These are phyloP conservation scores for Suillus hirtellus DNA, from an alignment of 768 basidiomycete genomes.

Conservation along the genomic window DNA sequence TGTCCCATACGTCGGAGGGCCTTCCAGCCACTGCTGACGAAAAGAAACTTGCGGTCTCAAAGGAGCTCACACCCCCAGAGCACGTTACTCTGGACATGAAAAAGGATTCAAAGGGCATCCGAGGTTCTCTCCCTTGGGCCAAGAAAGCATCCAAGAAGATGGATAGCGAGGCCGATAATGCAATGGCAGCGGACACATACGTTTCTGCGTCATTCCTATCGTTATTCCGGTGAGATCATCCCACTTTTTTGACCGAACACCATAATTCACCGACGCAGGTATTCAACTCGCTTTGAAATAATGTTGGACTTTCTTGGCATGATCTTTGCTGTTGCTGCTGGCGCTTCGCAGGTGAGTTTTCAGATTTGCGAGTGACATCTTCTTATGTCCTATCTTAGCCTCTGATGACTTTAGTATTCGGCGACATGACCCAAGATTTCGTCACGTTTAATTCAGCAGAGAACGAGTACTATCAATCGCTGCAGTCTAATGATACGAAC, in stretches of 20 bases:
- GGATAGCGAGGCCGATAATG: slow-evolving; percentile 1
- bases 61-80: neutral
- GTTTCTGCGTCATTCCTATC: slow-evolving; percentile 42
- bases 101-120: slow-evolving; percentile 20
- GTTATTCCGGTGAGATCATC: slow-evolving; percentile 47
- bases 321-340: slow-evolving; percentile 68
- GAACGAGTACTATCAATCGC: slow-evolving; percentile 2
- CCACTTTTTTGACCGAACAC: neutral
- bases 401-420: slow-evolving; percentile 50
- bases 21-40: slow-evolving; percentile 46
- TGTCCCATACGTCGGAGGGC: slow-evolving; percentile 34
- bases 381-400: slow-evolving; percentile 23
- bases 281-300: slow-evolving; percentile 71
- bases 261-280: slow-evolving; percentile 44
- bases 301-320: slow-evolving; percentile 70
- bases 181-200: slow-evolving; percentile 31
- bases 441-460: slow-evolving; percentile 30
- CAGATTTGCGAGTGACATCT: neutral
- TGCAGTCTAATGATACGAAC: slow-evolving; percentile 18
- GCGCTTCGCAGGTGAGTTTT: slow-evolving; percentile 70
- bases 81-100: neutral
- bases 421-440: slow-evolving; percentile 44
- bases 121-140: slow-evolving; percentile 43
- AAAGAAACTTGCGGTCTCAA: slow-evolving; percentile 37
- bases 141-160: slow-evolving; percentile 29